Base-by-base conservation (phyloP, 1,284 basidiomycete species). In the Anthracocystis setariae region DNA sequence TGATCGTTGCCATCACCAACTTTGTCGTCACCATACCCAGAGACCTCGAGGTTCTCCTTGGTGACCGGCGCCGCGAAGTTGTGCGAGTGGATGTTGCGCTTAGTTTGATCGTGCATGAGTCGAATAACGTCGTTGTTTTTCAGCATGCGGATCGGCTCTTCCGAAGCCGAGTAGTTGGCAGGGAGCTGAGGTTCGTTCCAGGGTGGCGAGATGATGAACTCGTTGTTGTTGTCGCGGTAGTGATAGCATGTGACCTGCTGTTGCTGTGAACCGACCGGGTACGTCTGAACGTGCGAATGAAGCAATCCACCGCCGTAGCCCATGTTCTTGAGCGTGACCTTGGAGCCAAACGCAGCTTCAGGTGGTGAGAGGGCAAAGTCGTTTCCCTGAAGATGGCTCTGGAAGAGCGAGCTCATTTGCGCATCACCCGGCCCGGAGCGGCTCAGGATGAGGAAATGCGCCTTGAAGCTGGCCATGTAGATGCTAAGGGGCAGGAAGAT, bases 221-320 rank as follows among this genome's bases (percentile, higher is more conserved):
- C 88, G 85, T 98, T 98, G 87, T 98, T 98, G 59, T 90, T 89
- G 84, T 98, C 95, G 85, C 95, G 96, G 88, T 98, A 98, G 86
- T 98, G 95, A 84, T 98, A 98, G 85, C 95, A 98, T 0, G 95
- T 99, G 12, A 98, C 90, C 84, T 98, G 96, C 81, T 98, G 95
- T 83, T 98, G 94, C 59, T 87, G 86, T 0, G 93, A 96, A n/a
- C 94, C 95, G 17, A 89, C 86, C 0, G 96, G 96, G 83, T 90
- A 98, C 0, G 92, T 91, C 83, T 98, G 95, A 20, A 95, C 88
- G 84, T 98, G 96, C 13, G 95, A 98, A 83, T 98, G 96, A 1
- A 98, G 86, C 4, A 98, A 87, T 39, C 96, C 95, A 55, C 95
- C 95, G 29, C 95, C 96, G 86, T 92, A 98, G 17, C 94, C 95